Evolutionary conservation across 768 basidiomycete genomes (phyloP), one percentile per base, ranked within the genome.

Genomic region (Psilocybe tampanensis): DNA sequence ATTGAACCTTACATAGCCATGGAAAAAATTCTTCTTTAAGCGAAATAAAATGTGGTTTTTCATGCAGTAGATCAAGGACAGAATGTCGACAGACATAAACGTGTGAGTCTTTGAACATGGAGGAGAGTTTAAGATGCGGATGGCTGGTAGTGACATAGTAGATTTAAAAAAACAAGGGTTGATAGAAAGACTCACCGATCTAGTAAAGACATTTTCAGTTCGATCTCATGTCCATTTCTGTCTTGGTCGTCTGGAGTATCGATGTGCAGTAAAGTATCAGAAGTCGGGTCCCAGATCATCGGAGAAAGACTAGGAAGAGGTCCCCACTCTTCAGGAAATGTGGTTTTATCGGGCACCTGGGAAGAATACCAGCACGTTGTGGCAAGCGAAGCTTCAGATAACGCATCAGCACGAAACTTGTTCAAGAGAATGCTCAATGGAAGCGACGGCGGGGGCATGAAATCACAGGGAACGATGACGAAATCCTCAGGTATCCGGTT

Each of bases 11-110:
- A 74, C 93, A 90, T 54, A 97, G 68, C 92, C 94, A 97, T 0
- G 95, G 95, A 11, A 98, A 69, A 65, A 97, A 92, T 58, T 97
- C 94, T 69, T 95, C 90, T 49, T 90, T 81, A 50, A 98, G 79
- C 15, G 94, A 96, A 49, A 92, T 88, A 41, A 95, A 79, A 62
- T 86, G 81, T 4, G 73, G 74, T 64, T 91, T 92, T 58, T 84
- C 80, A 11, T 83, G 80, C 23, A 95, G 75, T 12, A 85, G 78
- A 56, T 92, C 87, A 22, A 97, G 75, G 8, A 96, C 77, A 17
- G 84, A 80, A 57, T 84, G 82, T 60, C 85, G 83, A 74, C 94
- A 94, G 32, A 96, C 86, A 64, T 96, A 97, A 29, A 96, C 90
- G 70, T 97, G 95, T 0, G 95, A 92, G 65, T 97, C 95, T 60